Base-by-base conservation (phyloP, 1,284 basidiomycete genomes). In the Omphalotus olearius region DNA sequence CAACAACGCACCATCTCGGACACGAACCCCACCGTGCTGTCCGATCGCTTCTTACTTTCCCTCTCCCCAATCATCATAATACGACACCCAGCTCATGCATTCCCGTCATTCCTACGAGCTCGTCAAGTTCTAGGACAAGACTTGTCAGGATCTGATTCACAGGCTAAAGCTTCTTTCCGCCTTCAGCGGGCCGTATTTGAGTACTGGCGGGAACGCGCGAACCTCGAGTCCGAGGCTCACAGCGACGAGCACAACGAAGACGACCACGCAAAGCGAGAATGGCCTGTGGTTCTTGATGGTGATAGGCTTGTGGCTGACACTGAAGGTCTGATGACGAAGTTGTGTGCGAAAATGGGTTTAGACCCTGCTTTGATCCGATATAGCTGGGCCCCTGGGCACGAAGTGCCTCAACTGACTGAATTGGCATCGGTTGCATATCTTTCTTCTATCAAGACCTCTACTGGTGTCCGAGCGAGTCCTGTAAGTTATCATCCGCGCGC, bases 271-370 rank as follows among this genome's bases (percentile, higher is more conserved):
- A 36, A 16, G 20, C 20, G 41, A 25, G 20, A 33, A 14, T 50
- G 41, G 37, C 52, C 52, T 13, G 18, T 54, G 11, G 43, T 54
- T 7, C 20, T 54, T 16, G 47, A 54, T 26, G 52, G 52, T 26
- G 52, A 54, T 37, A 50, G 46, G 17, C 47, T 54, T 18, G 47
- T 54, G 6, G 26, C 39, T 14, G 43, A 50, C 17, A 45, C 52
- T 20, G 23, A 45, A 26, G 36, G 42, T 2, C 42, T 45, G 13
- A 54, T 54, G 52, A 38, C 46, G 30, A 38, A 38, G 25, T 28
- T 54, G 25, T 54, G 52, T 45, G 23, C 14, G 9, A 14, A 38
- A 1, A n/a, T 43, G 6, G 47, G 47, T 6, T 7, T 54, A 10
- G 44, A 49, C 26, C 41, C 37, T 14, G 28, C 43, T 6, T 16